Evolutionary conservation across 192 early-diverging fungal species (phyloP), one percentile per base, ranked within the genome.

Genomic region (Coemansia sp.): DNA sequence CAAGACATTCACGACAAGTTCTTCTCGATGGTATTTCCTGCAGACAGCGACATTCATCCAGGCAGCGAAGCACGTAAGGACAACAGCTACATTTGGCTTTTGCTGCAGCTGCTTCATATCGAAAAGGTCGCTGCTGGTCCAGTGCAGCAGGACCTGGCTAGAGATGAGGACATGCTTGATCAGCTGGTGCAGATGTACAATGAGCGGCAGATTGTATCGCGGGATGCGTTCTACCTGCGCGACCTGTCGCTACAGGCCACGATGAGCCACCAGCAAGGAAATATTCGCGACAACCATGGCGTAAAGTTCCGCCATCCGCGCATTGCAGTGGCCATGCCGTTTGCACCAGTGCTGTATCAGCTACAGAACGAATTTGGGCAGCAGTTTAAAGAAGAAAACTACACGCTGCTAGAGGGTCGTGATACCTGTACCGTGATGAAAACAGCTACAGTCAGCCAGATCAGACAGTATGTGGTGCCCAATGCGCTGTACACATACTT

Each of bases 221-320:
- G 68, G 60, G 88, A 89, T 46, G 87, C 82, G 14, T 89, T 89
- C 59, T 87, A 82, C 32, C 74, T 89, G 47, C 82, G 89, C 16
- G 89, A 91, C 42, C 66, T 89, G 45, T 76, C 89, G 9, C 76
- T 91, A 38, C 87, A 86, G 56, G 88, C 87, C 44, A 81, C 82
- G 39, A 81, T 90, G 57, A 82, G 56, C 52, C 81, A 83, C 53
- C 86, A 88, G 65, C 82, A 88, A 40, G 64, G 44, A 6, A 51
- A 82, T 40, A 81, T 89, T 50, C 73, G 76, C 23, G 87, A 91
- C 57, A 67, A 73, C 42, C 72, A 64, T 28, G 86, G 85, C 54
- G 81, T 91, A 60, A 89, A 87, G 59, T 83, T 81, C 53, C 77
- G 89, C 6, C 85, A 91, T 50, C 89, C 89, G 31, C 71, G 77